These are phyloP conservation scores for Tetracladium marchalianum DNA, from an alignment of 495 filamentous ascomycete genomes.

Conservation along the genomic window DNA sequence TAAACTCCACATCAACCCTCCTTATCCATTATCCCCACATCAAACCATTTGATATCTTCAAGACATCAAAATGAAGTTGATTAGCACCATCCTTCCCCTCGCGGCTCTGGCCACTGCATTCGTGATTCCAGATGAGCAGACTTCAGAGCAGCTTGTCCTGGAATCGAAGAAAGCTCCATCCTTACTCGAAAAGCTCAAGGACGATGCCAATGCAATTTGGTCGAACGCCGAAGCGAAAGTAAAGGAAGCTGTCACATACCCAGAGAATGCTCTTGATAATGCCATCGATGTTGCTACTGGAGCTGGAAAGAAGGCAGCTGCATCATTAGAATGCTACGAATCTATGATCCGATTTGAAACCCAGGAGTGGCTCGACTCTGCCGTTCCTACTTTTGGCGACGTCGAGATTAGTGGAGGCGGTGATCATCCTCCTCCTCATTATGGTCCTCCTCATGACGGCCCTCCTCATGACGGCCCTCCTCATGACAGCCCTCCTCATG, in stretches of 20 bases:
- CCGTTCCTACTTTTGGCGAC: constrained; percentile 18
- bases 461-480: constrained; percentile 11
- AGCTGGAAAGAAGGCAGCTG: constrained; percentile 23
- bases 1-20: background rate
- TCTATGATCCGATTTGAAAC: constrained; percentile 27
- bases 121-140: constrained; percentile 46
- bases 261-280: constrained; percentile 36
- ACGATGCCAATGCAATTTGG: constrained; percentile 25
- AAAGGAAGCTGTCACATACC: constrained; percentile 23
- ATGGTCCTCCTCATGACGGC: constrained; percentile 20
- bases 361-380: constrained; percentile 30
- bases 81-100: constrained; percentile 35
- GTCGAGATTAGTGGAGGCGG: constrained; percentile 18
- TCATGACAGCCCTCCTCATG: constrained; percentile 20
- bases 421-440: constrained; percentile 4
- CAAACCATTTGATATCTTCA: constrained; percentile 4
- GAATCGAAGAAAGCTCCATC: constrained; percentile 24
- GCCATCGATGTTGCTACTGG: constrained; percentile 29
- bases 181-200: constrained; percentile 27
- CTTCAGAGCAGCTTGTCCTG: constrained; percentile 31
- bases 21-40: background rate
- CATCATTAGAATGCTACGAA: constrained; percentile 24
- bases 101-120: constrained; percentile 44
- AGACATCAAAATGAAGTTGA: constrained; percentile 19
- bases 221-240: constrained; percentile 24